Evolutionary conservation across 139 green algal genomes (phyloP).

Genomic region (Tetradesmus obliquus): DNA sequence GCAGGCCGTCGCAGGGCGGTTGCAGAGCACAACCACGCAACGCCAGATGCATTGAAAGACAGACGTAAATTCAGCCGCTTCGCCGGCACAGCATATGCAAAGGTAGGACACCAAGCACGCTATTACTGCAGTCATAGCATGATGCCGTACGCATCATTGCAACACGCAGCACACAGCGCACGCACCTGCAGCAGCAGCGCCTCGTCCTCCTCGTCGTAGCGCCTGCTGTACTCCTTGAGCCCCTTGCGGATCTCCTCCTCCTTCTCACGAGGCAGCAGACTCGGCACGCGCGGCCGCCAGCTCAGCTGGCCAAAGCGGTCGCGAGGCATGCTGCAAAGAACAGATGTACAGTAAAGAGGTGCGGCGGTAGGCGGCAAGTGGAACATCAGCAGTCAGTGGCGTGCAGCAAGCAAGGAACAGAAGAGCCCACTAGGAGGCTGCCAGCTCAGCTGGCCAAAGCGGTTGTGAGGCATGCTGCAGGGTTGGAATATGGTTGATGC

Average conservation of each 20-base stretch:
- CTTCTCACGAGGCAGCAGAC: conserved; percentile 88
- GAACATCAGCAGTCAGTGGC: not conserved
- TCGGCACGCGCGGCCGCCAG: conserved; percentile 93
- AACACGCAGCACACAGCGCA: not conserved
- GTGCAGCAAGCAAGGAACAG: not conserved
- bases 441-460: conserved; percentile 1
- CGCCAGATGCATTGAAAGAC: not conserved
- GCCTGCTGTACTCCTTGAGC: conserved; percentile 93
- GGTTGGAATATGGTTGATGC: no score
- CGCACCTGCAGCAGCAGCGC: conserved; percentile 44
- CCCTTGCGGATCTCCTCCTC: conserved; percentile 94
- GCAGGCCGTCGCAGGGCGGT: no score
- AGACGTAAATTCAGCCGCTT: no score
- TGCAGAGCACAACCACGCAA: not conserved
- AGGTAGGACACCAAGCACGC: no score
- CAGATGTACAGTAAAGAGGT: not conserved
- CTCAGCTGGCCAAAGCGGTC: conserved; percentile 96
- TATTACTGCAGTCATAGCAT: no score
- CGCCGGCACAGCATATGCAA: no score
- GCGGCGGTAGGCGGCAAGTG: not conserved
- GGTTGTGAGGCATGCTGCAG: no score
- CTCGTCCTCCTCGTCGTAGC: conserved; percentile 16
- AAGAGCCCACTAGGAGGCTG: not conserved
- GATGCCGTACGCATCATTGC: no score
- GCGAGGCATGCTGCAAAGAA: conserved; percentile 55